phyloP scores from a whole-genome alignment of 1,284 basidiomycete genomes.

The Sanghuangporus weigelae region DNA sequence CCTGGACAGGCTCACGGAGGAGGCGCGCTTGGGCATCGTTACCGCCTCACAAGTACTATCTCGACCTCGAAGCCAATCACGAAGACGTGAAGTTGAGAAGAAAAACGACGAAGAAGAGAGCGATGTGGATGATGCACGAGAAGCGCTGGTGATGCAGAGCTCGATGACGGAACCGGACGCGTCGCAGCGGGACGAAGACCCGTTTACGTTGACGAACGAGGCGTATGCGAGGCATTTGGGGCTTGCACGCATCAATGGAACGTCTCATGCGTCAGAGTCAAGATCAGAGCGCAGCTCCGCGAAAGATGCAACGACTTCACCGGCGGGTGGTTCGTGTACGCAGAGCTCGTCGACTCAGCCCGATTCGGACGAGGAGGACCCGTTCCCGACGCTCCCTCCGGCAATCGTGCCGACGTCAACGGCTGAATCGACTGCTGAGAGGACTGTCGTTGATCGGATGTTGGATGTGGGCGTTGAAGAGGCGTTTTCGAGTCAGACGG shows the following conservation, averaged over 20 bases:
- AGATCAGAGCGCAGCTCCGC: not conserved
- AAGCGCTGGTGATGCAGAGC: not conserved
- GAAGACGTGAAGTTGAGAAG: not conserved
- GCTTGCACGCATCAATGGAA: not conserved
- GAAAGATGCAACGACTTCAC: not conserved
- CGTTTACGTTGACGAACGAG: conserved; percentile 4
- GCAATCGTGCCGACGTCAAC: not conserved
- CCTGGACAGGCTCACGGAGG: not conserved
- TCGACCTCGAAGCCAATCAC: not conserved
- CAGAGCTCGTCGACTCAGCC: conserved; percentile 14
- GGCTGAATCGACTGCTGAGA: not conserved
- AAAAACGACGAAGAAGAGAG: not conserved
- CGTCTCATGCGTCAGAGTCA: not conserved
- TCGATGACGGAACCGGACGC: conserved; percentile 9
- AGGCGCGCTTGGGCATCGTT: not conserved
- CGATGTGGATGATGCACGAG: not conserved
- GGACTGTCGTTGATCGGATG: not conserved
- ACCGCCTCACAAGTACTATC: not conserved
- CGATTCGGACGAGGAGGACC: conserved; percentile 12
- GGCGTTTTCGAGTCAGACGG: not conserved
- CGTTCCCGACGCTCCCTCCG: not conserved
- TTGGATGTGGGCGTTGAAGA: not conserved
- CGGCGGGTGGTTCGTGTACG: not conserved
- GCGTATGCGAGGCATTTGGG: not conserved
- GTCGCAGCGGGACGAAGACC: conserved; percentile 4